Evolutionary conservation across 2,329 filamentous ascomycete genomes (phyloP).

Genomic region (Dactylellina drechsleri): DNA sequence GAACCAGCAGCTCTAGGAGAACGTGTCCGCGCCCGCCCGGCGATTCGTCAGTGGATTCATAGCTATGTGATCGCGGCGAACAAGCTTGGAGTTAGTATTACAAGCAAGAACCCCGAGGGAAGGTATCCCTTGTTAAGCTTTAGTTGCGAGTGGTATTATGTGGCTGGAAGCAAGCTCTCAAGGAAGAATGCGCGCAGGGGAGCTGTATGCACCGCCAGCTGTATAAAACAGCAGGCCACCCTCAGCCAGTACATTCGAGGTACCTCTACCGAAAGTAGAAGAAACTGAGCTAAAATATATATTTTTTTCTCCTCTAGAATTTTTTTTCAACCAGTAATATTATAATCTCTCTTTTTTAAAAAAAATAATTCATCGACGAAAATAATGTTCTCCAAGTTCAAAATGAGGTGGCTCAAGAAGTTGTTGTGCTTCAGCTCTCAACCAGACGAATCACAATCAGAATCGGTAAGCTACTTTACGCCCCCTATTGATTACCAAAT

Average conservation of each 20-base stretch:
- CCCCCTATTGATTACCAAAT: too few relatives aligned
- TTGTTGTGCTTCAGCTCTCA: constrained; percentile 25
- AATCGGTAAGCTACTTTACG: constrained; percentile 18
- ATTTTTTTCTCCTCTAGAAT: too few relatives aligned
- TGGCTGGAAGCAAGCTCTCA: constrained; percentile 27
- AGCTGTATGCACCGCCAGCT: too few relatives aligned
- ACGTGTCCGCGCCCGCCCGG: constrained; percentile 23
- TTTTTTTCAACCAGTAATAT: too few relatives aligned
- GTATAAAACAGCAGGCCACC: constrained; percentile 6
- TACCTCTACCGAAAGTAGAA: too few relatives aligned
- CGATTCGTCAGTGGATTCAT: too few relatives aligned
- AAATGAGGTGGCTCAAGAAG: constrained; percentile 24
- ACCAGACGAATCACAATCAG: neutral
- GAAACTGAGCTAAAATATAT: too few relatives aligned
- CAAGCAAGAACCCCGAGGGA: neutral
- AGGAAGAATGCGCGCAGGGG: neutral
- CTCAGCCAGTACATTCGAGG: too few relatives aligned
- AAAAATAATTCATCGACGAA: neutral
- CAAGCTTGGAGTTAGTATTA: too few relatives aligned
- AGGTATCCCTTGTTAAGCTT: neutral
- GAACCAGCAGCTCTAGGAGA: constrained; percentile 35
- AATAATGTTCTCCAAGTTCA: neutral
- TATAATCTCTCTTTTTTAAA: too few relatives aligned
- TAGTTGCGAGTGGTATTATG: constrained; percentile 24
- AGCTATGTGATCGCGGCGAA: too few relatives aligned